Base-by-base conservation (phyloP, 345 rosid species). In the Gossypium australe region DNA sequence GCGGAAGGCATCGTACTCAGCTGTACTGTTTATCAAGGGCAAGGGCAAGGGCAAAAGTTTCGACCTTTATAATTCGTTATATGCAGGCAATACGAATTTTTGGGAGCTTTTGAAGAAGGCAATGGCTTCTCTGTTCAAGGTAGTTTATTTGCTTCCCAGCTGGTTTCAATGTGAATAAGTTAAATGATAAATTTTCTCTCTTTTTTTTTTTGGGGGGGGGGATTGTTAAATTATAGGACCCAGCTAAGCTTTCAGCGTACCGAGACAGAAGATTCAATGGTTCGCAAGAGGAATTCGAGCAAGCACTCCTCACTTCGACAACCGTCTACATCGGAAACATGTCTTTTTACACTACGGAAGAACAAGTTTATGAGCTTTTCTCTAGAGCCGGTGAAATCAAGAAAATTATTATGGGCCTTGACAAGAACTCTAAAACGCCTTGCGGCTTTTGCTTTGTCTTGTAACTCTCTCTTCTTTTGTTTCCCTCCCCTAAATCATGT, bases 401-500 rank as follows among this genome's bases (percentile, higher is more conserved):
- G 88, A 95, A 91, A 92, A 90, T 95, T 2, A 95, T 88, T 76
- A 95, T 95, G 99, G 99, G 99, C 0, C 85, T 95, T 70, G 99
- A 95, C 77, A 95, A 95, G 93, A 93, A 95, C 81, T 75, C 87
- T 4, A 95, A 95, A 78, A 95, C 99, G 2, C 99, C 99, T 16
- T 95, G 99, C 79, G 99, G 99, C 62, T 95, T 95, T 75, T 95
- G 98, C 78, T 95, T 95, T 79, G 94, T 89, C 79, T 56, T 83
- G 99, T 95, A 82, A 57, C 90, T 66, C 70, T 45, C 53, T 57
- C 22, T 10, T 57, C 71, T 3, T 3, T 45, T 22, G 65, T 20
- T 5, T 10, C 18, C 62, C 12, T 18, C 3, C 18, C 67, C 12
- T 18, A 8, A 11, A 38, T 34, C 5, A 10, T 49, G 49, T 47